phyloP scores from a whole-genome alignment of 768 basidiomycete species.

The Scleroderma citrinum region DNA sequence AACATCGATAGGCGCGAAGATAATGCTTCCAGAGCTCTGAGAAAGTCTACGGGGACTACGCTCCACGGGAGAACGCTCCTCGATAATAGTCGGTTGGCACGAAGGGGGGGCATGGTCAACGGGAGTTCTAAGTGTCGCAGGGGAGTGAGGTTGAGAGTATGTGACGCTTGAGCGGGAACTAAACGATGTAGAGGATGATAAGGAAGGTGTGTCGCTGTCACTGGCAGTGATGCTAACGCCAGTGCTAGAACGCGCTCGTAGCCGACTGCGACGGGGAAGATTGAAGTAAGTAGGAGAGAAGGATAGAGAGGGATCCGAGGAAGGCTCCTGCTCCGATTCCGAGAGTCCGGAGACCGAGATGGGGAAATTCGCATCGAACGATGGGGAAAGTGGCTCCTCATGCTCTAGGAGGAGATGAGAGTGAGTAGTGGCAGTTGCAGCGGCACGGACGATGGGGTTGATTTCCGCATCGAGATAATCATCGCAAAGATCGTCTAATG shows the following conservation, averaged over 20 bases:
- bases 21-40: constrained; percentile 15
- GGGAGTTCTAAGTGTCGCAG: constrained; percentile 27
- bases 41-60: constrained; percentile 8
- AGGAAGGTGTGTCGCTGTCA: constrained; percentile 45
- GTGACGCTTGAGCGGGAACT: constrained; percentile 29
- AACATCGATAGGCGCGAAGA: constrained; percentile 16
- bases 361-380: constrained; percentile 13
- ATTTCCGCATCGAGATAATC: constrained; percentile 25
- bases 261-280: constrained; percentile 28
- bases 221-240: constrained; percentile 21
- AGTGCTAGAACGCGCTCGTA: constrained; percentile 22
- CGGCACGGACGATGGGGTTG: constrained; percentile 6
- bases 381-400: constrained; percentile 27
- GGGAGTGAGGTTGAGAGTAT: constrained; percentile 26
- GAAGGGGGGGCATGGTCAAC: constrained; percentile 20
- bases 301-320: constrained; percentile 19
- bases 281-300: constrained; percentile 25
- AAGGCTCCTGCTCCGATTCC: constrained; percentile 32
- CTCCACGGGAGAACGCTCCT: constrained; percentile 25
- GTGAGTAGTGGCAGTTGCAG: constrained; percentile 4
- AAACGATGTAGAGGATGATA: constrained; percentile 37
- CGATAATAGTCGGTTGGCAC: constrained; percentile 32
- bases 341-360: constrained; percentile 16
- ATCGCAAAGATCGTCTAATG: constrained; percentile 24
- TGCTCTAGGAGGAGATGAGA: constrained; percentile 27